Percentiles rank a stretch among this genome's conserved stretches.
phyloP scores from a whole-genome alignment of 305 asterid genomes.

The Lippia alba region DNA sequence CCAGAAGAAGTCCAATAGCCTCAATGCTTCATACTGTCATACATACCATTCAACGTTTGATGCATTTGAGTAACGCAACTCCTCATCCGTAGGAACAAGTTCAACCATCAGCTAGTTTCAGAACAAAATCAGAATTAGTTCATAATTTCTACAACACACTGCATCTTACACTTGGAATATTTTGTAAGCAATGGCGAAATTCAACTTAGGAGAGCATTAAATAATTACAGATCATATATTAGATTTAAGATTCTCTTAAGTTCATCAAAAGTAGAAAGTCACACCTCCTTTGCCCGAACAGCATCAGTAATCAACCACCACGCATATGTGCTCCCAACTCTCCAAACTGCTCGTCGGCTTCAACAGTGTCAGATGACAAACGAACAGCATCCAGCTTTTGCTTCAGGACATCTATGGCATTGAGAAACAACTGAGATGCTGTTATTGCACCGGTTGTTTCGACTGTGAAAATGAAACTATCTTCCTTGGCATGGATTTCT shows the following conservation, averaged over 20 bases:
- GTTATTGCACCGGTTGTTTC: conserved; percentile 92
- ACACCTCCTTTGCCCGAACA: neutral
- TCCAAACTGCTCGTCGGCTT: conserved; percentile 96
- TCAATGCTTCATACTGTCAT: neutral
- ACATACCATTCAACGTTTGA: neutral
- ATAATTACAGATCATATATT: conserved; percentile 35
- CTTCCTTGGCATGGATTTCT: conserved; percentile 85
- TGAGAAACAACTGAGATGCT: conserved; percentile 84
- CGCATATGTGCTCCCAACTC: conserved; percentile 99
- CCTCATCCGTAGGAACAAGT: conserved; percentile 7
- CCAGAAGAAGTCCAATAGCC: neutral
- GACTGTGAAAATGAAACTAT: conserved; percentile 86
- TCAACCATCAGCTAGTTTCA: conserved; percentile 17
- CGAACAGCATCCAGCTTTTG: conserved; percentile 95
- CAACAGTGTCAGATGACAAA: conserved; percentile 91
- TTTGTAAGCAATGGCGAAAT: conserved; percentile 13
- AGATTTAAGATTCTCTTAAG: conserved; percentile 33
- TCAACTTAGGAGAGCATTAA: conserved; percentile 6
- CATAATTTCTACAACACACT: conserved; percentile 8
- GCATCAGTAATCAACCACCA: conserved; percentile 63
- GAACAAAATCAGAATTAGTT: neutral
- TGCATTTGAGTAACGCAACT: neutral
- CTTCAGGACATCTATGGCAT: conserved; percentile 86
- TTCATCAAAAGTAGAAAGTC: conserved; percentile 14
- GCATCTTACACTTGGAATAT: conserved; percentile 17